Conservation (phyloP, 1,139 yeast species). For the Yamadazyma mexicana region DNA sequence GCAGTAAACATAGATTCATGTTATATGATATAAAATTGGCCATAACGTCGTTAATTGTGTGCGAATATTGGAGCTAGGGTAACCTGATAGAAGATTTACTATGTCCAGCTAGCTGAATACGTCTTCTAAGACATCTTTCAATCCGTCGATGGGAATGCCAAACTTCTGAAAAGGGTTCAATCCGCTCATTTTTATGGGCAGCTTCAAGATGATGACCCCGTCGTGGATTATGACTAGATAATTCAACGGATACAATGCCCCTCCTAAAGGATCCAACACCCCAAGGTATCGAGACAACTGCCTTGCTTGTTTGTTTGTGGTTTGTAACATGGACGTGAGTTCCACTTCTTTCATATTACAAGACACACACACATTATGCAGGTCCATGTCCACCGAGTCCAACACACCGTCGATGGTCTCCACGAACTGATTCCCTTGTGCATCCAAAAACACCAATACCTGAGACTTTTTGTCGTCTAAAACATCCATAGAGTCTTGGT, state of each 20-base stretch:
- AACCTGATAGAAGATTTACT: constrained; percentile 1
- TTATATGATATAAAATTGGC: too few species aligned
- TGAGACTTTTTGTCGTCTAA: constrained; percentile 3
- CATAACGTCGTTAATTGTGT: too few species aligned
- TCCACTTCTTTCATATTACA: constrained; percentile 6
- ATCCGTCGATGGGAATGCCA: constrained; percentile 19
- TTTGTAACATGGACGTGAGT: not conserved
- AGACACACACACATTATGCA: constrained; percentile 17
- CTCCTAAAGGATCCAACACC: constrained; percentile 50
- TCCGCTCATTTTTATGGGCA: constrained; percentile 21
- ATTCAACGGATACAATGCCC: constrained; percentile 50
- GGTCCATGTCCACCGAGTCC: constrained; percentile 8
- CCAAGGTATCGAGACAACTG: constrained; percentile 26
- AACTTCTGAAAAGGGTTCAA: constrained; percentile 14
- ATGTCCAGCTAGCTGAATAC: too few species aligned
- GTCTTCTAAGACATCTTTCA: constrained; percentile 22
- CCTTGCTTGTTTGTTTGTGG: constrained; percentile 17
- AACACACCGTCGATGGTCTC: constrained; percentile 8
- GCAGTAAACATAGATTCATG: too few species aligned
- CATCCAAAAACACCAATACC: constrained; percentile 28
- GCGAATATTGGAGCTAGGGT: too few species aligned
- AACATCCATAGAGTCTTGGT: not conserved
- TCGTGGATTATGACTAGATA: constrained; percentile 35
- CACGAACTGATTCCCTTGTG: constrained; percentile 30
- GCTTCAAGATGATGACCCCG: constrained; percentile 20